Conservation (phyloP, 371 early-diverging fungal species). For the Rhizopus delemar region DNA sequence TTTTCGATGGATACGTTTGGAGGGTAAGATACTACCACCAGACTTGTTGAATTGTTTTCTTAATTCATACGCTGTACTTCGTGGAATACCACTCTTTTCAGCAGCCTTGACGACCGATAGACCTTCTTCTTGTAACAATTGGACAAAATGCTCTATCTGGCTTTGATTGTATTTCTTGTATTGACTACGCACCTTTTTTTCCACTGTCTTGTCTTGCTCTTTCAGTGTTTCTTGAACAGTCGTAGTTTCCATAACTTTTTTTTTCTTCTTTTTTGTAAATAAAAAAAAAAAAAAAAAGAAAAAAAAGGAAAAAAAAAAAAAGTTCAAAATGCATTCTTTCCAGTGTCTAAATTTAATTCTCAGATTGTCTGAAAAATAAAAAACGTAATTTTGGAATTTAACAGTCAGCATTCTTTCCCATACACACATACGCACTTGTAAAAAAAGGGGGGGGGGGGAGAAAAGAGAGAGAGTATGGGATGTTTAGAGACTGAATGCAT, state of each 20-base stretch:
- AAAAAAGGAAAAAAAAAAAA: neutral
- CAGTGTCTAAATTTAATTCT: slow-evolving; percentile 1
- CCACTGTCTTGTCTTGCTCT: too few relatives aligned
- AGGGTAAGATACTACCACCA: too few relatives aligned
- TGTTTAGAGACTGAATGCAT: too few relatives aligned
- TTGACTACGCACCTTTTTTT: too few relatives aligned
- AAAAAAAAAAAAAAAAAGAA: neutral
- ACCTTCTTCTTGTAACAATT: slow-evolving; percentile 16
- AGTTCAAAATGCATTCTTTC: too few relatives aligned
- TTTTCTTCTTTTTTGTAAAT: neutral
- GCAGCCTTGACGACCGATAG: slow-evolving; percentile 20
- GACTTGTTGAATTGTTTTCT: slow-evolving; percentile 8
- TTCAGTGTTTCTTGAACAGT: too few relatives aligned
- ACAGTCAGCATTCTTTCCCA: neutral
- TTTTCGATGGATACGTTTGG: too few relatives aligned
- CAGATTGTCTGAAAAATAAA: slow-evolving; percentile 1
- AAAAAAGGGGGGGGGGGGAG: neutral
- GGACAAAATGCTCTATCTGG: slow-evolving; percentile 3
- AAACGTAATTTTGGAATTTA: neutral
- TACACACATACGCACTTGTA: neutral
- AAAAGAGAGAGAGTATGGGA: too few relatives aligned
- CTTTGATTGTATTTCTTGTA: neutral
- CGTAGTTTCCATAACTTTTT: too few relatives aligned
- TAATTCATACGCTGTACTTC: slow-evolving; percentile 14
- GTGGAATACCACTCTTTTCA: slow-evolving; percentile 14